Percentiles rank a stretch among this genome's conserved stretches.
Evolutionary conservation across 1,139 yeast species (phyloP).

Genomic region (Debaryomyces coudertii): DNA sequence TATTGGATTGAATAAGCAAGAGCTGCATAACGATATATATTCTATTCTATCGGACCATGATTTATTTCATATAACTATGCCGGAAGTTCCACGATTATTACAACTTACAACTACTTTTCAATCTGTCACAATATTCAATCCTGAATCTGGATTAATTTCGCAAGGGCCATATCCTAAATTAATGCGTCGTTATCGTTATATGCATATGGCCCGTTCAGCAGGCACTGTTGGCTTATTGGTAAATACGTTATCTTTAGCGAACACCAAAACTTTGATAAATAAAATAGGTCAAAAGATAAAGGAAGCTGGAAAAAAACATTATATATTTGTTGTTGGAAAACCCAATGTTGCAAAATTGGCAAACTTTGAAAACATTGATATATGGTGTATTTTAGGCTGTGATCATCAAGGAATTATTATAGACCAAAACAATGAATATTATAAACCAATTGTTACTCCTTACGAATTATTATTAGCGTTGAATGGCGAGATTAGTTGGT

Average conservation of each 20-base stretch:
- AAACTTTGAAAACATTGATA: constrained; percentile 86
- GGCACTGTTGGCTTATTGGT: constrained; percentile 90
- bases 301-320: constrained; percentile 85
- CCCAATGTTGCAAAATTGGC: constrained; percentile 98
- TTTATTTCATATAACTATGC: constrained; percentile 70
- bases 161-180: constrained; percentile 75
- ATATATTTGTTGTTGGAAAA: constrained; percentile 94
- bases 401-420: constrained; percentile 90
- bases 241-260: constrained; percentile 79
- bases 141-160: constrained; percentile 29
- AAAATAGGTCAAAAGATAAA: constrained; percentile 62
- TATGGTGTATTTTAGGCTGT: constrained; percentile 95
- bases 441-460: constrained; percentile 91
- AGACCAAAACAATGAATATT: constrained; percentile 76
- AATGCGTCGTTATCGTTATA: constrained; percentile 79
- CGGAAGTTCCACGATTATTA: constrained; percentile 78
- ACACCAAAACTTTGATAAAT: constrained; percentile 66
- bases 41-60: constrained; percentile 34
- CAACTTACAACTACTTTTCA: constrained; percentile 72
- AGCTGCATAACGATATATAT: constrained; percentile 19
- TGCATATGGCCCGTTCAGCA: constrained; percentile 88
- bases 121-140: constrained; percentile 53
- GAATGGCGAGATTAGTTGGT: constrained; percentile 76
- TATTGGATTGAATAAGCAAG: constrained; percentile 20
- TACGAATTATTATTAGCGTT: constrained; percentile 85